Evolutionary conservation across 2,329 filamentous ascomycete species (phyloP), one percentile per base, ranked within the genome.

Genomic region (Esteya vermicola): DNA sequence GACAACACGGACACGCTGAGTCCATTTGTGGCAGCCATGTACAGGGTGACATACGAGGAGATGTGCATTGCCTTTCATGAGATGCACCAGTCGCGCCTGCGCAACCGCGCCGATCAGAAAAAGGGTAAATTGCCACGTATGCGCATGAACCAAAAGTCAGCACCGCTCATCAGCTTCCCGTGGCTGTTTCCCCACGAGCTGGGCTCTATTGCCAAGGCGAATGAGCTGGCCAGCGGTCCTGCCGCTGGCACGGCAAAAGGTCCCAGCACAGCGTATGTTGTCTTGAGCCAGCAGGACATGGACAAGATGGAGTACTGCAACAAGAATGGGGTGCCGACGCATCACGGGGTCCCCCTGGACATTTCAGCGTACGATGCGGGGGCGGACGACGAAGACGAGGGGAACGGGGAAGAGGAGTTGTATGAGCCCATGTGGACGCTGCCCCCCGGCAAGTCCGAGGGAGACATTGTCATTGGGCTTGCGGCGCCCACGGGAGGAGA

Each of bases 141-240:
- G 19, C 54, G 52, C 18, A 59, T 60, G 52, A 60, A 57, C 10
- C 51, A 64, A 3, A 63, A 63, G 9, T 60, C 63, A 3, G 80
- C 86, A 67, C 89, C 91, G 0, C 63, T 96, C 9, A 91, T 95
- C 50, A 91, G 81, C 43, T 96, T 95, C 50, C 89, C 91, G 0
- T 98, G 91, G 91, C 64, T 96, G 2, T 93, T 96, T 47, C 68
- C 77, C 12, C 68, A 70, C 33, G 72, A 85, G 43, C 64, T 93
- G 4, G 78, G 81, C 1, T 68, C 68, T 36, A 77, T 93, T 49
- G 82, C 81, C 2, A 73, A 34, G 8, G 40, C 40, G 4, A 20
- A n/a, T 12, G 37, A 42, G 3, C 7, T 28, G 18, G 19, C n/a
- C n/a, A n/a, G n/a, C n/a, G n/a, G n/a, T n/a, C n/a, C n/a, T n/a